Evolutionary conservation across 331 rosid species (phyloP), one percentile per base, ranked within the genome.

Genomic region (Rosa hybrid): DNA sequence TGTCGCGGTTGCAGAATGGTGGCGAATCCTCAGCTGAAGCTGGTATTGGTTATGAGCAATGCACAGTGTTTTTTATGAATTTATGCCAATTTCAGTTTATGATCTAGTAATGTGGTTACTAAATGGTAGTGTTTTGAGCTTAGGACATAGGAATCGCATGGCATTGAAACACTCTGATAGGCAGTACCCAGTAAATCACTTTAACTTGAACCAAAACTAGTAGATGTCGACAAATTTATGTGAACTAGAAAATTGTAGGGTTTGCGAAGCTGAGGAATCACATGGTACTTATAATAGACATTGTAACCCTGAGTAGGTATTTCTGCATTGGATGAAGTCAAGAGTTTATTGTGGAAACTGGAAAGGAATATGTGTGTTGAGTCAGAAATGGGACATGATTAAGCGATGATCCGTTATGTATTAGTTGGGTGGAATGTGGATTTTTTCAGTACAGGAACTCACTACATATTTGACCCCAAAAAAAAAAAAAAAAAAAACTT

Each of bases 21-120:
- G 94, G 86, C 0, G 99, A 87, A 76, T 90, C 94, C 3, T 87
- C 94, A 5, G 81, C 91, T 0, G 93, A 85, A 84, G 84, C 94
- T 79, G 98, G 99, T 96, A 83, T 71, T 64, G 54, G 3, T 50
- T 63, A 67, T 23, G 34, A 3, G 57, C 80, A 64, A 41, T 60
- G 73, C 13, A n/a, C 44, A 20, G 8, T 38, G 34, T 77, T 34
- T 50, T 8, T 49, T 46, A 17, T 18, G 8, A 42, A 1, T 62
- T 48, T 67, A 48, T 80, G 75, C 44, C 18, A 6, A 17, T 45
- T 45, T 63, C 9, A 62, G 72, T 62, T 17, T 60, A 1, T 76
- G 62, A 3, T 42, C 30, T 5, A 23, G 78, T 57, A 75, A 49
- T 62, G 59, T 44, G 46, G 63, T 46, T 77, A 30, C 8, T 8